A percentile compares a stretch with the other conserved stretches of the same genome.
Conservation (phyloP, 2,329 filamentous ascomycete species). For the Zasmidium angulare region DNA sequence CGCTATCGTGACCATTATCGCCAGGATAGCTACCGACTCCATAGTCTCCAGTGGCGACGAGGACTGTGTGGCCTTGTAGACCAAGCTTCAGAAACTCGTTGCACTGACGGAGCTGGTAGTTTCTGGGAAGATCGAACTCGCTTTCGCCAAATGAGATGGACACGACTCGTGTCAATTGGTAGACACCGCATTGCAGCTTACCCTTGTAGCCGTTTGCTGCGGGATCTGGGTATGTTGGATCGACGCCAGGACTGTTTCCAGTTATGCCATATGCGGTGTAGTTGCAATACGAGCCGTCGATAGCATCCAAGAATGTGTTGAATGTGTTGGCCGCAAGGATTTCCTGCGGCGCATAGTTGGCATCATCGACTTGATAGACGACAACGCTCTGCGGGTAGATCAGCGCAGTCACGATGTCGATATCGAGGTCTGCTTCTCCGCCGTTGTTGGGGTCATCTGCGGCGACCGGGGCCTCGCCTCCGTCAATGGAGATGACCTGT, state of each 20-base stretch:
- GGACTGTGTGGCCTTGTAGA: constrained; percentile 42
- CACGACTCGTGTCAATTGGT: constrained; percentile 55
- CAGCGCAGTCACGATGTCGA: constrained; percentile 15
- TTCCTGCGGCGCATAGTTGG: constrained; percentile 11
- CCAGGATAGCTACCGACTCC: constrained; percentile 28
- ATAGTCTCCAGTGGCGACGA: constrained; percentile 36
- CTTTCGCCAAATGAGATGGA: constrained; percentile 57
- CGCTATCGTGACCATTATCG: constrained; percentile 37
- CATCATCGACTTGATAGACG: constrained; percentile 24
- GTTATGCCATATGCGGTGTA: constrained; percentile 19
- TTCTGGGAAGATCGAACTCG: constrained; percentile 51
- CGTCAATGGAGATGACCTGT: constrained; percentile 25
- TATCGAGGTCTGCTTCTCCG: constrained; percentile 21
- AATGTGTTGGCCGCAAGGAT: constrained; percentile 11
- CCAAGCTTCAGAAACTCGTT: constrained; percentile 47
- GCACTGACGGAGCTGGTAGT: constrained; percentile 50
- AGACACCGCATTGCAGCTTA: constrained; percentile 44
- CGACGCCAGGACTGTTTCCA: constrained; percentile 13
- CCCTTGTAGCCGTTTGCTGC: constrained; percentile 51
- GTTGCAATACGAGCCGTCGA: constrained; percentile 22
- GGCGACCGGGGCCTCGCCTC: constrained; percentile 38
- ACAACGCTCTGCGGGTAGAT: constrained; percentile 25
- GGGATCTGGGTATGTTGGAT: constrained; percentile 46
- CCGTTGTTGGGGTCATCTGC: constrained; percentile 4
- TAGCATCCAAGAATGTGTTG: constrained; percentile 20